Evolutionary conservation across 805 yeast genomes (phyloP).

Genomic region (Deakozyma indianensis): DNA sequence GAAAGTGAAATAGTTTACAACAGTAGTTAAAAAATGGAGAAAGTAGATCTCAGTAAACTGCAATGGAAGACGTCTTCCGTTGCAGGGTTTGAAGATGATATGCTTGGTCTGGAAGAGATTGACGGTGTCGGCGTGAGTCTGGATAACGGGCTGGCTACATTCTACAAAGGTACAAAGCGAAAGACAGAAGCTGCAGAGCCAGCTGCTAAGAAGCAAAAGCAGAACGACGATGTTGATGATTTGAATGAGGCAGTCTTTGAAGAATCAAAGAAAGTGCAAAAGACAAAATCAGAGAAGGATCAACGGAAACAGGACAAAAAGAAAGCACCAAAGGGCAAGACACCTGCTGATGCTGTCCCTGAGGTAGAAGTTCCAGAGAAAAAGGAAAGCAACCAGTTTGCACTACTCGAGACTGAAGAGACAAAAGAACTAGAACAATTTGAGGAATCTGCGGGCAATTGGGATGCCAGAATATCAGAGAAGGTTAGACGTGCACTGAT

Average conservation of each 20-base stretch:
- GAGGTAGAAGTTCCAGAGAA: constrained; percentile 3
- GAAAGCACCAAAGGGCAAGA: constrained; percentile 1
- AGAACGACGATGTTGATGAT: constrained; percentile 18
- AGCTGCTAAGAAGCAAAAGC: neutral
- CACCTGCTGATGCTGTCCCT: constrained; percentile 2
- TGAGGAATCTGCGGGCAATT: neutral
- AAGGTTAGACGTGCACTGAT: constrained; percentile 45
- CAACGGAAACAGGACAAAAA: constrained; percentile 1
- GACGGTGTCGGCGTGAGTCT: constrained; percentile 82
- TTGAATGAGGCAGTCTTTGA: constrained; percentile 24
- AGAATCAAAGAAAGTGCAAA: constrained; percentile 3
- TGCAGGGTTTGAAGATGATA: constrained; percentile 24
- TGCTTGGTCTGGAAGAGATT: constrained; percentile 87
- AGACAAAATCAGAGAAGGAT: constrained; percentile 3
- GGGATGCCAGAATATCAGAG: constrained; percentile 32
- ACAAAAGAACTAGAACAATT: constrained; percentile 5
- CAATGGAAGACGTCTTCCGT: constrained; percentile 56
- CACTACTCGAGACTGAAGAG: constrained; percentile 5
- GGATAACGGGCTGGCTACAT: constrained; percentile 47
- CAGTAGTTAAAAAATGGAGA: constrained; percentile 3
- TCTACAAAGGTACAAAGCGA: constrained; percentile 6
- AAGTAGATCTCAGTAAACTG: constrained; percentile 13
- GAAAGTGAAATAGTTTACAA: too few species aligned
- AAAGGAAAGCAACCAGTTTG: constrained; percentile 4
- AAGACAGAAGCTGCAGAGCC: neutral